Percentiles rank a stretch among this genome's conserved stretches.
phyloP scores from a whole-genome alignment of 2,329 filamentous ascomycete species.

The Aureobasidium sp. region DNA sequence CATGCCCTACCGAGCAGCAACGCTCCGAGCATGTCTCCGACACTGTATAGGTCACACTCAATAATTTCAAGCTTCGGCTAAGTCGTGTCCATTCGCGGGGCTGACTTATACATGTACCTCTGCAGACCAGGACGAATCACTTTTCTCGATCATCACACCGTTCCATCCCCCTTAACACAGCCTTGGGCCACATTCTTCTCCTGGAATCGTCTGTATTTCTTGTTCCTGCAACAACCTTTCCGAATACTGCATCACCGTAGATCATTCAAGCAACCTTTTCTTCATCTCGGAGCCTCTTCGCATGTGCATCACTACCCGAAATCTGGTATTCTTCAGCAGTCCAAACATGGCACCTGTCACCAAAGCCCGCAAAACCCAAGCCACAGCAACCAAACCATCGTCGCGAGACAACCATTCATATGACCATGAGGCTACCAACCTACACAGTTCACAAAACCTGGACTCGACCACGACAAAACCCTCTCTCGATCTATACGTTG shows the following conservation, averaged over 20 bases:
- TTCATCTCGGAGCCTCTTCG: background rate
- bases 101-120: slow-evolving; percentile 7
- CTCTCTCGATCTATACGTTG: slow-evolving; percentile 25
- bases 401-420: background rate
- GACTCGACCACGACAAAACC: slow-evolving; percentile 28
- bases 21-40: slow-evolving; percentile 8
- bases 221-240: background rate
- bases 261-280: background rate
- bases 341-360: background rate
- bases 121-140: background rate
- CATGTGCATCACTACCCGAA: background rate
- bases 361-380: background rate
- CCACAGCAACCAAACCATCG: background rate
- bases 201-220: background rate
- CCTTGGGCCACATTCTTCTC: background rate
- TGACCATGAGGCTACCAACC: too few relatives aligned
- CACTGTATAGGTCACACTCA: slow-evolving; percentile 6
- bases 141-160: background rate
- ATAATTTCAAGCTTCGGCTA: slow-evolving; percentile 9
- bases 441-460: slow-evolving; percentile 21
- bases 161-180: background rate
- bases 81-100: slow-evolving; percentile 1
- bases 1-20: slow-evolving; percentile 2
- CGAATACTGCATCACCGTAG: background rate
- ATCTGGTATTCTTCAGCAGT: background rate